Base-by-base conservation (phyloP, 768 basidiomycete species). In the Phylloporus sp. region DNA sequence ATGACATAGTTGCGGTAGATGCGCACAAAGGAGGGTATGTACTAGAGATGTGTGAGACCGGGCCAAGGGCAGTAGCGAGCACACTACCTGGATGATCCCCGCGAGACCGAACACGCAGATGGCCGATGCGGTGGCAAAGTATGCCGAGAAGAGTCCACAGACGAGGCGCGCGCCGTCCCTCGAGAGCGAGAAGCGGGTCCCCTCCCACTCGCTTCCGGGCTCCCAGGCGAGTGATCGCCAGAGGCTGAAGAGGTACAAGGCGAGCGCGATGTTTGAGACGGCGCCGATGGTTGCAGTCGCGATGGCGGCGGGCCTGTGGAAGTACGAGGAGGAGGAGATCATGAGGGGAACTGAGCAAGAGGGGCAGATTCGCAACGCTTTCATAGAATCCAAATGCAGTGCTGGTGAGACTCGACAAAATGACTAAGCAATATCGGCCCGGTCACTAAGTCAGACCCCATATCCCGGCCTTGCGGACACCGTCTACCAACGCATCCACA, bases 401-500 rank as follows among this genome's bases (percentile, higher is more conserved):
- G 43, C 24, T 51, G 53, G 50, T 51, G 47, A 60, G 49, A 57
- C 57, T n/a, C n/a, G n/a, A 43, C 8, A 1, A 4, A 1, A 22
- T 48, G 58, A 59, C 59, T 59, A 61, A 59, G 49, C 32, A 3
- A 23, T 5, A 39, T 36, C 20, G n/a, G 23, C 45, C 12, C 20
- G 13, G 31, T 23, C 35, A 22, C 53, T 63, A 80, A 29, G 69
- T 82, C 50, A 91, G 66, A 6, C 92, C 91, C 90, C 90, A 95
- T 49, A 94, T 83, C 0, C 91, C 91, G 0, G 89, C 90, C 68
- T 84, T 88, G 54, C 86, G 76, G 29, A 95, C 88, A 0, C 91
- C 86, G 55, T 91, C 90, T 6, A 95, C 90, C 10, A 95, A 76
- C 27, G 88, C 86, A 65, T 95, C 93, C 3, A 95, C 93, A 65